A percentile compares a stretch with the other conserved stretches of the same genome.
Conservation (phyloP, 2,329 filamentous ascomycete species). For the Alternaria rosae region DNA sequence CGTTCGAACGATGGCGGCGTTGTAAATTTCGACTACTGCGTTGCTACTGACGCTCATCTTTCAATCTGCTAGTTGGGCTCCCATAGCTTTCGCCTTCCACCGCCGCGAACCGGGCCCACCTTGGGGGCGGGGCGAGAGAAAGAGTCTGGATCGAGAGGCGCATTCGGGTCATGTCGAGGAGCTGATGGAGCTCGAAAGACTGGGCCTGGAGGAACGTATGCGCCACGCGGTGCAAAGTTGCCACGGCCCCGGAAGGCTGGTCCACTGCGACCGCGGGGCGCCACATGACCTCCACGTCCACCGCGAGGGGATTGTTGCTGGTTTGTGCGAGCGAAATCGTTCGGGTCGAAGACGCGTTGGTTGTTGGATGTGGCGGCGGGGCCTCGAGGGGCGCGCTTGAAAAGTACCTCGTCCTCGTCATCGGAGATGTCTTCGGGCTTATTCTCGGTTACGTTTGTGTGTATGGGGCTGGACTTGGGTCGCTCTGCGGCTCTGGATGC, state of each 20-base stretch:
- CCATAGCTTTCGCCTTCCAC: conserved; percentile 49
- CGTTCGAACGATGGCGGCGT: not conserved
- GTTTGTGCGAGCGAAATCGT: conserved; percentile 55
- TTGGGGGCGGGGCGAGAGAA: conserved; percentile 47
- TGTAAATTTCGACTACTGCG: conserved; percentile 11
- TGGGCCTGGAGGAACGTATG: conserved; percentile 42
- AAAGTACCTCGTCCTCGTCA: conserved; percentile 50
- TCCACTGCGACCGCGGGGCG: conserved; percentile 34
- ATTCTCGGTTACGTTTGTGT: conserved; percentile 18
- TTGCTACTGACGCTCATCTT: conserved; percentile 14
- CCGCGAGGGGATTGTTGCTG: conserved; percentile 43
- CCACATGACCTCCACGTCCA: conserved; percentile 36
- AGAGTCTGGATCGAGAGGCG: conserved; percentile 51
- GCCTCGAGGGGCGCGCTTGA: conserved; percentile 48
- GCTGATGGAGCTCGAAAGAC: conserved; percentile 34
- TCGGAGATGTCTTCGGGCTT: conserved; percentile 38
- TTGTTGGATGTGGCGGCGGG: conserved; percentile 37
- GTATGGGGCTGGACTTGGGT: conserved; percentile 38
- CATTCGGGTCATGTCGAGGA: conserved; percentile 44
- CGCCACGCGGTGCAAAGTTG: conserved; percentile 38
- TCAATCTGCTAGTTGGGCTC: conserved; percentile 46
- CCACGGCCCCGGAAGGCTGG: conserved; percentile 38
- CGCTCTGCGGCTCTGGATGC: conserved; percentile 29
- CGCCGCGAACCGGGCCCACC: conserved; percentile 39
- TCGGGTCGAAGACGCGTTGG: conserved; percentile 56